Evolutionary conservation across 495 filamentous ascomycete species (phyloP).

Genomic region (Aspergillus ostianus): DNA sequence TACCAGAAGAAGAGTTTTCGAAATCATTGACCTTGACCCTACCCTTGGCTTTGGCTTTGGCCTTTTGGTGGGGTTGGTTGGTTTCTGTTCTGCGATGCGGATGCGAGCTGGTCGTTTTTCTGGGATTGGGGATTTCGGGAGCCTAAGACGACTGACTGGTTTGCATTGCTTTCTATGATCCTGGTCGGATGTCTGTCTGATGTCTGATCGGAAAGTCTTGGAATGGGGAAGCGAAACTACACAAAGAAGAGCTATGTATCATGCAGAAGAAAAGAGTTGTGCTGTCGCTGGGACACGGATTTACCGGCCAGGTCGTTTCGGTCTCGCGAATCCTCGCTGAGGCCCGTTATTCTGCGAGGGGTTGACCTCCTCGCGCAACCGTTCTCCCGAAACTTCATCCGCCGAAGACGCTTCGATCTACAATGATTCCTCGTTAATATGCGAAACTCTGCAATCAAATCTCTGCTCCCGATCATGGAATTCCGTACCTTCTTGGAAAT

Average conservation of each 20-base stretch:
- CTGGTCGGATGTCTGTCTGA: constrained; percentile 6
- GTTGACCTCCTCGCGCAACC: constrained; percentile 72
- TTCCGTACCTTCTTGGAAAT: constrained; percentile 67
- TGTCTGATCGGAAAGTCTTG: background rate
- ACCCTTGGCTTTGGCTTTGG: constrained; percentile 9
- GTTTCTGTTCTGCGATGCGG: no score
- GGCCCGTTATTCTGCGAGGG: constrained; percentile 60
- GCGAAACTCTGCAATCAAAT: constrained; percentile 7
- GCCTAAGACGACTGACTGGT: constrained; percentile 5
- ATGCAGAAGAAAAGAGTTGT: constrained; percentile 15
- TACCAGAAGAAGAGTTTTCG: constrained; percentile 78
- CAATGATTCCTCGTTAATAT: constrained; percentile 15
- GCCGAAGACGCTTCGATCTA: constrained; percentile 67
- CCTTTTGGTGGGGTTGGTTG: constrained; percentile 1
- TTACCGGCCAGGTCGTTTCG: constrained; percentile 78
- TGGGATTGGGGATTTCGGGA: background rate
- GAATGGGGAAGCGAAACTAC: constrained; percentile 10
- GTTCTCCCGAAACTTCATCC: constrained; percentile 73
- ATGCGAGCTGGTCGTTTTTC: constrained; percentile 9
- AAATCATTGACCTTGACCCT: constrained; percentile 53
- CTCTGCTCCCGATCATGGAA: constrained; percentile 6
- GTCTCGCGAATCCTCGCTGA: constrained; percentile 75
- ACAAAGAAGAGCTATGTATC: constrained; percentile 1
- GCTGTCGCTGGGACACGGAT: constrained; percentile 6
- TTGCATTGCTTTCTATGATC: constrained; percentile 6